Percentiles rank a stretch among this genome's conserved stretches.
Evolutionary conservation across 106 monocot genomes (phyloP).

Genomic region (Hemerocallis citrina): DNA sequence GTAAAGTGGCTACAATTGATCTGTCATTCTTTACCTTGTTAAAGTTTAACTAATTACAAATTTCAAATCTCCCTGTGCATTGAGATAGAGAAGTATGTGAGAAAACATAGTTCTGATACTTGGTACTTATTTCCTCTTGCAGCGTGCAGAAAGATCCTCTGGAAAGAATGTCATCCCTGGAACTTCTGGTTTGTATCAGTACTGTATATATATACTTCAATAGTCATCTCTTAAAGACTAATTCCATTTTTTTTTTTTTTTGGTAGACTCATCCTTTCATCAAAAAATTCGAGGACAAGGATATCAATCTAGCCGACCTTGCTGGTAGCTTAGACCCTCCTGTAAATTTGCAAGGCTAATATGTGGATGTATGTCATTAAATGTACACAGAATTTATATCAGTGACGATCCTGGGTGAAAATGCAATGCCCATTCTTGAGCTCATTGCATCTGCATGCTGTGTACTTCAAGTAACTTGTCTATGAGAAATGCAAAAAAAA

Average conservation of each 20-base stretch:
- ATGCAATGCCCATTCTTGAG: background rate
- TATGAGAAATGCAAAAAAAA: background rate
- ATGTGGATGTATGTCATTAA: background rate
- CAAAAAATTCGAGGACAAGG: constrained; percentile 92
- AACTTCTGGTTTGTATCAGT: constrained; percentile 71
- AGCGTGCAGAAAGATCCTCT: constrained; percentile 83
- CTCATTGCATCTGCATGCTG: too few species aligned
- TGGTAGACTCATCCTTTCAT: constrained; percentile 93
- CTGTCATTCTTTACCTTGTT: background rate
- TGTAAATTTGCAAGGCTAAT: constrained; percentile 33
- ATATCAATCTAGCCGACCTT: constrained; percentile 65
- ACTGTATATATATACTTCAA: background rate
- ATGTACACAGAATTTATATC: constrained; percentile 5
- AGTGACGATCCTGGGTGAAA: background rate
- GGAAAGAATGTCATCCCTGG: constrained; percentile 65
- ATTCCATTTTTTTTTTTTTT: constrained; percentile 1
- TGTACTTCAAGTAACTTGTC: background rate
- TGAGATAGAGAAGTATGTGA: too few species aligned
- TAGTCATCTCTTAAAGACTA: background rate
- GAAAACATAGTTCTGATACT: background rate
- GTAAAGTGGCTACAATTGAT: too few species aligned
- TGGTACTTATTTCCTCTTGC: constrained; percentile 10
- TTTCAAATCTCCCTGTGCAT: background rate
- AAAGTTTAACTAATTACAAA: background rate
- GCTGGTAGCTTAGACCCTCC: constrained; percentile 69